Conservation (phyloP, 163 green algal genomes). For the Chlamydomonas reinhardtii region DNA sequence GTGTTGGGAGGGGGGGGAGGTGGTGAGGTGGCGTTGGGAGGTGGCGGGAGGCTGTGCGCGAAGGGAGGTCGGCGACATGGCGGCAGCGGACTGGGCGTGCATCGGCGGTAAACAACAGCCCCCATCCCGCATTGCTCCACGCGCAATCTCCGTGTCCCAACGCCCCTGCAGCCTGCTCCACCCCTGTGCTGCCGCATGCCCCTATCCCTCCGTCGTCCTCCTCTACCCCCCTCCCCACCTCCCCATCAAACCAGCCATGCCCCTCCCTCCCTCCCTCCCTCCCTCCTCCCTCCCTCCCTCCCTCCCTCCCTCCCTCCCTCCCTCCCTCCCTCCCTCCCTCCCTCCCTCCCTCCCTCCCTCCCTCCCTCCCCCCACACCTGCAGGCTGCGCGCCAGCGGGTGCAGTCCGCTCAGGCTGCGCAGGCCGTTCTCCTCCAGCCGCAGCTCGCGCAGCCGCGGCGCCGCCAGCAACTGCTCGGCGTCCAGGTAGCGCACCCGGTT, state of each 20-base stretch:
- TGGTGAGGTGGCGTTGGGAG: no score
- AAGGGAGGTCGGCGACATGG: no score
- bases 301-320: not conserved
- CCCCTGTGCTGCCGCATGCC: no score
- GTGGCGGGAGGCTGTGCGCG: not conserved
- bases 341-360: not conserved
- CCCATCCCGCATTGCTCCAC: no score
- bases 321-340: not conserved
- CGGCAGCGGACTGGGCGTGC: no score
- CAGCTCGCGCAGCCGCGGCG: constrained; percentile 71
- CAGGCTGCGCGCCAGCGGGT: constrained; percentile 42
- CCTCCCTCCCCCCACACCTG: constrained; percentile 14
- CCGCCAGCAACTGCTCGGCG: constrained; percentile 49
- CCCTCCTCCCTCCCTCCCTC: no score
- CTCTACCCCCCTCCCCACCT: no score
- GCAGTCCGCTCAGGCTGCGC: constrained; percentile 66
- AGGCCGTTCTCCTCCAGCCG: constrained; percentile 77
- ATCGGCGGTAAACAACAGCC: no score
- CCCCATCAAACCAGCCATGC: not conserved
- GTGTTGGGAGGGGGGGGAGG: not conserved
- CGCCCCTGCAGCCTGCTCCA: no score
- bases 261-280: no score
- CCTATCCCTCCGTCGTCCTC: no score
- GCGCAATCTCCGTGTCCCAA: no score
- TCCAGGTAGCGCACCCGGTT: constrained; percentile 80